Base-by-base conservation (phyloP, 768 basidiomycete species). In the Pisolithus marmoratus region DNA sequence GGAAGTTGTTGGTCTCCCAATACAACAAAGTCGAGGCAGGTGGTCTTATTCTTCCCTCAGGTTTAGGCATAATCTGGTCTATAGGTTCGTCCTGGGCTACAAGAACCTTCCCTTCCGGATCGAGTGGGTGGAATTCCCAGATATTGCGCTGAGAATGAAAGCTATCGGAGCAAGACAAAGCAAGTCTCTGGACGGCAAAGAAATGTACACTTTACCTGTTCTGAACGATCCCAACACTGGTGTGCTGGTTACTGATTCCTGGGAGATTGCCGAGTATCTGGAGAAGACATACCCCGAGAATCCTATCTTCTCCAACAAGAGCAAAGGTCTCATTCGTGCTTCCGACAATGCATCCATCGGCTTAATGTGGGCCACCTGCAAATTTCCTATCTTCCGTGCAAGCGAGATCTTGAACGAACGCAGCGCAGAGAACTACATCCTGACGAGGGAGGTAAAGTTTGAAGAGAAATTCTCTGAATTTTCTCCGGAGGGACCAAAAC, bases 351-450 rank as follows among this genome's bases (percentile, higher is more conserved):
- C 58, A 1, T 1, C 51, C 37, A 3, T 8, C 0, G 51, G 17
- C 4, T 19, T 62, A 15, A 6, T 0, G 8, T 42, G 34, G 19
- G 43, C 22, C 14, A 48, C 57, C 0, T 29, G 62, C 5, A 52
- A 60, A 31, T 37, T 55, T 12, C 44, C 59, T 47, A 6, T 64
- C 45, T 26, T 69, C 20, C 65, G 66, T 15, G 22, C 55, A 1
- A 56, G 59, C 15, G 47, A 60, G 15, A 54, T 66, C 37, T 53
- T 80, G 52, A 69, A 64, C 29, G 62, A 67, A 5, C 55, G 51
- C 29, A 76, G 75, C 51, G 53, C 54, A 34, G 66, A 60, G 27
- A 72, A 72, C 59, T 81, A 75, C 56, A 57, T 70, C 19, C 43
- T 50, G n/a, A 73, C 70, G 4, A 60, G 74, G 36, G 66, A 70